Conservation (phyloP, 192 early-diverging fungal species). For the Mortierella hygrophila region DNA sequence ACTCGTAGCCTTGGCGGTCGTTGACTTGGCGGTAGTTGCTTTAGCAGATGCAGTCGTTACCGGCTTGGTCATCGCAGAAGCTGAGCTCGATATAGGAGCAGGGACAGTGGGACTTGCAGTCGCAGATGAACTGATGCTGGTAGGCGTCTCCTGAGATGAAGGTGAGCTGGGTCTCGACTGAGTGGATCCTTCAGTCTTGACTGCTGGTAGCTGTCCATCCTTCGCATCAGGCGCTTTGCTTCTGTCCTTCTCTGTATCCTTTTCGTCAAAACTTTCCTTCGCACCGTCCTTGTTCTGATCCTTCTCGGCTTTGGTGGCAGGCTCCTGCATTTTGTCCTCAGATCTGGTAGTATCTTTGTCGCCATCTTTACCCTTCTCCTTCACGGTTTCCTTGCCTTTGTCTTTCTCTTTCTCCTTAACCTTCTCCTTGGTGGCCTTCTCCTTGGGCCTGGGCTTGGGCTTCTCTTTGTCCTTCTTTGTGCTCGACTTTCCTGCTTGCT, state of each 20-base stretch:
- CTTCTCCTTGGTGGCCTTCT: not conserved
- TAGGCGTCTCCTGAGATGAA: not conserved
- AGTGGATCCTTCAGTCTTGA: not conserved
- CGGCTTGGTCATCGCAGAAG: not conserved
- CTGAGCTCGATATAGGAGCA: not conserved
- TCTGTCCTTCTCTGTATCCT: not conserved
- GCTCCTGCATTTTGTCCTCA: not conserved
- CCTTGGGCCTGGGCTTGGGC: not conserved
- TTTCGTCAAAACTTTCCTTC: not conserved
- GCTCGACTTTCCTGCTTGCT: not conserved
- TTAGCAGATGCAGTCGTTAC: not conserved
- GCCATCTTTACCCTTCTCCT: constrained; percentile 5
- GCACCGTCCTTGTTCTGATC: not conserved
- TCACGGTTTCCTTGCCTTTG: constrained; percentile 14
- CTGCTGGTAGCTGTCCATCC: not conserved
- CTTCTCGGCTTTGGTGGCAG: not conserved
- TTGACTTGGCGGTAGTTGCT: constrained; percentile 1
- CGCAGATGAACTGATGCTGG: not conserved
- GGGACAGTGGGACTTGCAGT: not conserved
- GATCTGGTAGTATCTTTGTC: not conserved
- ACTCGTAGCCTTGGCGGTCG: not conserved
- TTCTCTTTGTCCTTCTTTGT: constrained; percentile 7
- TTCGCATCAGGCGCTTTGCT: not conserved
- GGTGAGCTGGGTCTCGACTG: not conserved
- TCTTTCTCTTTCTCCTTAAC: constrained; percentile 15